A percentile compares a stretch with the other conserved stretches of the same genome.
phyloP scores from a whole-genome alignment of 2,329 filamentous ascomycete genomes.

The Trichoderma afroharzianum region DNA sequence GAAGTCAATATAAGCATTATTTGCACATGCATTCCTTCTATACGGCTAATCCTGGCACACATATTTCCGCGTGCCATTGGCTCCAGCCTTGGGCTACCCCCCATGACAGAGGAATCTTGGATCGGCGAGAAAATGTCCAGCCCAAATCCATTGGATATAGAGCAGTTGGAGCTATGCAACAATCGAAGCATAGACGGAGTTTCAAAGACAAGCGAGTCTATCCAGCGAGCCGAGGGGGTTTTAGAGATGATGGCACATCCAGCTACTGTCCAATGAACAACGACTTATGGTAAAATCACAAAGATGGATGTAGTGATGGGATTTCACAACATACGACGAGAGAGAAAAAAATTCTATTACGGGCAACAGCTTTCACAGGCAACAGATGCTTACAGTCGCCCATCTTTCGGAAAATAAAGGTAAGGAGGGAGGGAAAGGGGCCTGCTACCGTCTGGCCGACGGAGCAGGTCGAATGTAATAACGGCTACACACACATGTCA shows the following conservation, averaged over 20 bases:
- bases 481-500: not conserved
- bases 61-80: slow-evolving; percentile 22
- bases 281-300: not conserved
- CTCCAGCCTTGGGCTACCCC: not conserved
- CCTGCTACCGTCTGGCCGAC: not conserved
- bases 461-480: not conserved
- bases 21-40: slow-evolving; percentile 34
- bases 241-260: no score
- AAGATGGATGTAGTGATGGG: not conserved
- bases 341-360: not conserved
- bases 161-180: slow-evolving; percentile 7
- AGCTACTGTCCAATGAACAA: no score
- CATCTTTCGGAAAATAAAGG: not conserved
- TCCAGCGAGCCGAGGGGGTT: not conserved
- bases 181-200: not conserved
- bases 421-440: not conserved
- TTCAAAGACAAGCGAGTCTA: slow-evolving; percentile 1
- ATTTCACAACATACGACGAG: not conserved
- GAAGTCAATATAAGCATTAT: slow-evolving; percentile 37
- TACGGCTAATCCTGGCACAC: slow-evolving; percentile 29
- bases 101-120: not conserved
- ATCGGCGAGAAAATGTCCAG: not conserved
- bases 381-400: not conserved
- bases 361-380: not conserved
- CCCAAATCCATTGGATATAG: not conserved